A percentile compares a stretch with the other conserved stretches of the same genome.
Conservation (phyloP, 495 filamentous ascomycete genomes). For the Filosporella fistucella region DNA sequence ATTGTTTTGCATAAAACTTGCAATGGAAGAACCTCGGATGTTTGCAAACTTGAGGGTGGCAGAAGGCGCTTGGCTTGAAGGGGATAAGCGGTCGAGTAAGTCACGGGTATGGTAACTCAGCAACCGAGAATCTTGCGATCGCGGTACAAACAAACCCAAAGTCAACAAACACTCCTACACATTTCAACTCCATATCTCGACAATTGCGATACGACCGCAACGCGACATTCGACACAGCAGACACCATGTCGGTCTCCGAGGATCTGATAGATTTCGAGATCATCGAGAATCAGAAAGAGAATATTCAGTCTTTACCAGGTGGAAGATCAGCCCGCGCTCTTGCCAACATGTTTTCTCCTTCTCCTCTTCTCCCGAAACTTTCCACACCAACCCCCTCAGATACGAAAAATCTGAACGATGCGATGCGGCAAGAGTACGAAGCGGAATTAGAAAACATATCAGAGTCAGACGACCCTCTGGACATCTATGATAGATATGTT, state of each 20-base stretch:
- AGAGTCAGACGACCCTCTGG: slow-evolving; percentile 92
- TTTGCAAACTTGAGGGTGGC: no score
- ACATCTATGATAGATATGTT: slow-evolving; percentile 94
- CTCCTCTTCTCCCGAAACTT: slow-evolving; percentile 43
- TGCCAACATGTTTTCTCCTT: slow-evolving; percentile 67
- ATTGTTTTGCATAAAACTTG: no score
- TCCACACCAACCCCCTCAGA: slow-evolving; percentile 58
- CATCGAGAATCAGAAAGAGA: slow-evolving; percentile 96
- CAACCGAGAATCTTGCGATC: no score
- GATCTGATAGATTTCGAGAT: slow-evolving; percentile 82
- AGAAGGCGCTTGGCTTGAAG: no score
- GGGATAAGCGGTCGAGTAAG: no score
- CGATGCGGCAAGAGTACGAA: slow-evolving; percentile 79
- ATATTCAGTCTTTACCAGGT: slow-evolving; percentile 88
- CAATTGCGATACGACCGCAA: no score
- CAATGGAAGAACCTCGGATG: no score
- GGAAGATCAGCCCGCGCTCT: slow-evolving; percentile 89
- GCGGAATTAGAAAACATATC: slow-evolving; percentile 68
- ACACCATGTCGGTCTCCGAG: slow-evolving; percentile 42
- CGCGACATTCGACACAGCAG: slow-evolving; percentile 3
- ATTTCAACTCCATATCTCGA: no score
- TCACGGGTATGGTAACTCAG: no score
- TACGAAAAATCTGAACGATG: slow-evolving; percentile 71
- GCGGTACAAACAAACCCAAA: no score
- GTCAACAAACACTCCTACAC: no score